Percentiles rank a stretch among this genome's conserved stretches.
Conservation (phyloP, 306 rosid genomes). For the Cucumis cinereus region DNA sequence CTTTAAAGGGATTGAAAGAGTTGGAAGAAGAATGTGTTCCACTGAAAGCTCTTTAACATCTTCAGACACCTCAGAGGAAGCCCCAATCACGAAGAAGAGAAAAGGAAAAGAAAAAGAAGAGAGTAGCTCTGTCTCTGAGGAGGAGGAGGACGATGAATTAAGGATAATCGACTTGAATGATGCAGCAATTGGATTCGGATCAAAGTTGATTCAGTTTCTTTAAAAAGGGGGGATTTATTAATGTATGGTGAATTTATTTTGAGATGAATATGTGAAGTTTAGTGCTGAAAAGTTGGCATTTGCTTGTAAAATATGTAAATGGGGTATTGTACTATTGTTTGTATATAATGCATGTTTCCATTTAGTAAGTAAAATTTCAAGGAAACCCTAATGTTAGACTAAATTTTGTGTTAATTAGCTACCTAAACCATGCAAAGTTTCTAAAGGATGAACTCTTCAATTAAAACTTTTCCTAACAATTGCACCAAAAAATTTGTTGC, state of each 20-base stretch:
- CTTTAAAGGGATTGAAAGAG: slow-evolving; percentile 25
- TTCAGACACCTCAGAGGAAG: slow-evolving; percentile 54
- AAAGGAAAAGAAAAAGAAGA: slow-evolving; percentile 36
- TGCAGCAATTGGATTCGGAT: neutral
- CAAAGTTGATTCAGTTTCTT: neutral
- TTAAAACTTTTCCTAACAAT: too few species aligned
- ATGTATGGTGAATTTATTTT: neutral
- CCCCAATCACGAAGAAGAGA: slow-evolving; percentile 12
- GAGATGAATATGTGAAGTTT: neutral
- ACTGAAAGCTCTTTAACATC: slow-evolving; percentile 84
- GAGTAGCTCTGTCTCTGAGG: slow-evolving; percentile 27
- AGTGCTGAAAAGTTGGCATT: neutral
- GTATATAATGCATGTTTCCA: neutral
- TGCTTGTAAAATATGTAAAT: neutral
- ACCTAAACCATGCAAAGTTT: neutral
- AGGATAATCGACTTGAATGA: slow-evolving; percentile 38
- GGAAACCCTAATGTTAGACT: neutral
- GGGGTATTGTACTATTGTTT: neutral
- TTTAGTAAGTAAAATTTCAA: neutral
- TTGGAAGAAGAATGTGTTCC: slow-evolving; percentile 44
- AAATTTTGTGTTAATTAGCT: neutral
- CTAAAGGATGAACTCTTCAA: too few species aligned
- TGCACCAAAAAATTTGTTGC: too few species aligned
- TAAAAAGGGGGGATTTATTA: neutral
- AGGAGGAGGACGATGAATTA: slow-evolving; percentile 20